Conservation (phyloP, 2,329 filamentous ascomycete species). For the Apiospora phragmitis region DNA sequence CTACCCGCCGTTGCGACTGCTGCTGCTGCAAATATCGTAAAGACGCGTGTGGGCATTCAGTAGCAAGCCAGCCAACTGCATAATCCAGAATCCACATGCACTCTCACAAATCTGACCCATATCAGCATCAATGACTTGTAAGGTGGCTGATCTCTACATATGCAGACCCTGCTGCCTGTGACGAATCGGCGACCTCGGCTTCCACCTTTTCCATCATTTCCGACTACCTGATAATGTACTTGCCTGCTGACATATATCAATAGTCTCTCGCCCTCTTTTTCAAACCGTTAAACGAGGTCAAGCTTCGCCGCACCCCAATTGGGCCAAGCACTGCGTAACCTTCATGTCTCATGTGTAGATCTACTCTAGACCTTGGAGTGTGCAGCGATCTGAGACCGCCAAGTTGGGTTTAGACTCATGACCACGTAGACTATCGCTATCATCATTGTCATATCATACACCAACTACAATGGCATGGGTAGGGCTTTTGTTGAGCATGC, state of each 20-base stretch:
- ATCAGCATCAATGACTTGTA: background rate
- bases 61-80: background rate
- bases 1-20: background rate
- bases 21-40: background rate
- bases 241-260: background rate
- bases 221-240: background rate
- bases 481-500: background rate
- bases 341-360: background rate
- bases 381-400: background rate
- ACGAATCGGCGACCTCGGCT: background rate
- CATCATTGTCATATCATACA: slow-evolving; percentile 3
- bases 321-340: background rate
- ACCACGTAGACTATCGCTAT: background rate
- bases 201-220: background rate
- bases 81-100: no score
- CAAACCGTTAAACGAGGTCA: background rate
- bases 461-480: background rate
- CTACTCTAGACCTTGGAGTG: background rate
- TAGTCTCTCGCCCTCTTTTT: background rate
- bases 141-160: background rate
- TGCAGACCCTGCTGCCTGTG: background rate
- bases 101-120: background rate
- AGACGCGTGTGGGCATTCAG: background rate
- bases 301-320: background rate
- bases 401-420: background rate